phyloP scores from a whole-genome alignment of 495 filamentous ascomycete genomes.

The Corynascus novoguineensis region DNA sequence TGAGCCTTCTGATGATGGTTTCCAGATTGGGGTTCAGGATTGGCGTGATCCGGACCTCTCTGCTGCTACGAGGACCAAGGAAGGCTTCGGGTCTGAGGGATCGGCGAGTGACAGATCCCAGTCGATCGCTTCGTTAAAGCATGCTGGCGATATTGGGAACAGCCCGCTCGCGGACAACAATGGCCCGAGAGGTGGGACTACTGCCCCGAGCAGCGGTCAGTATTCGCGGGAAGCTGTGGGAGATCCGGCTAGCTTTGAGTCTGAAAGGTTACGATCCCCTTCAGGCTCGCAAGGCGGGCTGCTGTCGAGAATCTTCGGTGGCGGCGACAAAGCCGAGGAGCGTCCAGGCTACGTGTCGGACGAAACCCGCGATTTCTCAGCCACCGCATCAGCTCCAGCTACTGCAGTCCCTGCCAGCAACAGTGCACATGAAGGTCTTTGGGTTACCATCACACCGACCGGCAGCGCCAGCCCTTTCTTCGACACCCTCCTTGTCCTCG shows the following conservation, averaged over 20 bases:
- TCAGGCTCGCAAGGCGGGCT: conserved; percentile 27
- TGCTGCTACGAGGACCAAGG: conserved; percentile 20
- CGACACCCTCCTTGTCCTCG: conserved; percentile 87
- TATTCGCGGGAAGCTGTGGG: conserved; percentile 42
- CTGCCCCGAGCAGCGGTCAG: conserved; percentile 58
- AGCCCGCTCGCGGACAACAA: neutral
- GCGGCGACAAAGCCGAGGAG: conserved; percentile 34
- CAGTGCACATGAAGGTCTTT: conserved; percentile 70
- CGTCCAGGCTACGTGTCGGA: conserved; percentile 17
- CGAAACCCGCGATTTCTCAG: neutral
- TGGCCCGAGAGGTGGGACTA: neutral
- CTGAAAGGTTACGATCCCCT: conserved; percentile 20
- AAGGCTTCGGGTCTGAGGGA: conserved; percentile 6
- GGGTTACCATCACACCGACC: conserved; percentile 91
- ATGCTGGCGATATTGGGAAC: neutral
- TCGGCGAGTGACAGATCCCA: conserved; percentile 8
- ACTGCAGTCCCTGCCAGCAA: conserved; percentile 24
- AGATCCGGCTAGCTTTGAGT: conserved; percentile 23
- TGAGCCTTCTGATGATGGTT: conserved; percentile 54
- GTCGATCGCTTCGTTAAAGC: neutral
- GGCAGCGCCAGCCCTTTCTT: conserved; percentile 92
- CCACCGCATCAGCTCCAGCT: conserved; percentile 7
- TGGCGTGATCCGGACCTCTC: conserved; percentile 85
- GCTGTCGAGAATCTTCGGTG: conserved; percentile 45
- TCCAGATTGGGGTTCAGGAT: conserved; percentile 88